Base-by-base conservation (phyloP, 2,329 filamentous ascomycete species). In the Ophiostoma tasmaniense region DNA sequence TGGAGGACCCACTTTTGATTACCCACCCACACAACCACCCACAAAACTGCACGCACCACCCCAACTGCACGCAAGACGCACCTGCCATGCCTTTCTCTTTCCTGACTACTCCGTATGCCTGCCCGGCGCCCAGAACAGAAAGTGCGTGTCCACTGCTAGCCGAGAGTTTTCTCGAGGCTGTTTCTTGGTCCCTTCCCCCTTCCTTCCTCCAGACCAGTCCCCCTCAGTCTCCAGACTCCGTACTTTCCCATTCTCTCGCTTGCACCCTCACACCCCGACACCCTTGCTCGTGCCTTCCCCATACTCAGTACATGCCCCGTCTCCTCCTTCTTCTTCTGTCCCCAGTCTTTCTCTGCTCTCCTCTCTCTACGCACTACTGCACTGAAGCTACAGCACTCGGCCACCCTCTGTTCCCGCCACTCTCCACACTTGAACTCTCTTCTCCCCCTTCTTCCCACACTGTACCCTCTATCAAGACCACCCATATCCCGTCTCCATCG, bases 371-470 rank as follows among this genome's bases (percentile, higher is more conserved):
- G 1, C 35, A 45, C 25, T 45, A 39, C 25, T 20, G 37, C 45
- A 22, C 67, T 37, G 35, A 33, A 17, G 22, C 22, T 35, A 11
- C 61, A 50, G 5, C 45, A 50, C n/a, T 52, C 45, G 7, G 11
- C 20, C 7, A 3, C 50, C 35, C 30, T 37, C 22, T 30, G 20
- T 37, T 37, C 66, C 45, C 30, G 66, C 45, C 22, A 68, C 61
- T 52, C 42, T n/a, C 65, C 35, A 64, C 64, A 59, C 64, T 68
- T 69, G 55, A 28, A 28, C 62, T 61, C 62, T 64, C 52, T 66
- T 25, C 62, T 66, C 17, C 45, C 13, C 52, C 35, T 61, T 52
- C 30, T 65, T 55, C 39, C 62, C 39, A 37, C 28, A n/a, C 35
- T 39, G 55, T 62, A 39, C 20, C 61, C 52, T 68, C 25, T n/a